Conservation (phyloP, 2,329 filamentous ascomycete species). For the Penicillium sp. region DNA sequence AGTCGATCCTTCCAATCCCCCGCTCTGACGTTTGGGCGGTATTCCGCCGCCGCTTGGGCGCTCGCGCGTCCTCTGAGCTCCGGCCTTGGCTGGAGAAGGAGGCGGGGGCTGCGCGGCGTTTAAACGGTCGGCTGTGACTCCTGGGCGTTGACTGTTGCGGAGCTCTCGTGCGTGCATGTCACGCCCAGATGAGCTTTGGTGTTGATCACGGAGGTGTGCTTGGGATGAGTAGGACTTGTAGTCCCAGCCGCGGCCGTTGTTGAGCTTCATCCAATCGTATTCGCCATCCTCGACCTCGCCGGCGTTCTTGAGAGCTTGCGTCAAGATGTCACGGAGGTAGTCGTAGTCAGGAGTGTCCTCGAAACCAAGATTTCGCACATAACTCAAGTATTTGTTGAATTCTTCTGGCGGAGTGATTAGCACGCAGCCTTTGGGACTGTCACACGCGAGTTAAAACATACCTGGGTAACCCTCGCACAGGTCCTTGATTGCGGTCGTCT, state of each 20-base stretch:
- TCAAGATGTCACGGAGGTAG: constrained; percentile 94
- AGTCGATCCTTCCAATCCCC: constrained; percentile 68
- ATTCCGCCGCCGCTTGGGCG: constrained; percentile 79
- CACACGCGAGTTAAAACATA: constrained; percentile 38
- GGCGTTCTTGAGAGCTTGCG: constrained; percentile 89
- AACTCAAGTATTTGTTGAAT: constrained; percentile 96
- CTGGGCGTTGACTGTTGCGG: constrained; percentile 61
- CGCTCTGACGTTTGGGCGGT: constrained; percentile 73
- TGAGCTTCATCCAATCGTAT: constrained; percentile 99
- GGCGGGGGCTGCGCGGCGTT: constrained; percentile 89
- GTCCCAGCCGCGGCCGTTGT: constrained; percentile 91
- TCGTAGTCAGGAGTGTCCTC: constrained; percentile 99
- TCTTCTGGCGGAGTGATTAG: constrained; percentile 64
- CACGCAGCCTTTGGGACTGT: neutral
- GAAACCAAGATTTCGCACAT: constrained; percentile 96
- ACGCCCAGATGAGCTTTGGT: constrained; percentile 80
- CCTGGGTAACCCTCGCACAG: constrained; percentile 91
- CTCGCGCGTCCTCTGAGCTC: constrained; percentile 70
- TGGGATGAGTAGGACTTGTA: constrained; percentile 70
- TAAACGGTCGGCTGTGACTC: constrained; percentile 82
- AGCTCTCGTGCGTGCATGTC: constrained; percentile 73
- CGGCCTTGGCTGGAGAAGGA: constrained; percentile 78
- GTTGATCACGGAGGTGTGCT: constrained; percentile 75
- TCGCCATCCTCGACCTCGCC: constrained; percentile 96
- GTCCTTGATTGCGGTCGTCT: constrained; percentile 95